phyloP scores from a whole-genome alignment of 768 basidiomycete species.

The Kwoniella bestiolae region DNA sequence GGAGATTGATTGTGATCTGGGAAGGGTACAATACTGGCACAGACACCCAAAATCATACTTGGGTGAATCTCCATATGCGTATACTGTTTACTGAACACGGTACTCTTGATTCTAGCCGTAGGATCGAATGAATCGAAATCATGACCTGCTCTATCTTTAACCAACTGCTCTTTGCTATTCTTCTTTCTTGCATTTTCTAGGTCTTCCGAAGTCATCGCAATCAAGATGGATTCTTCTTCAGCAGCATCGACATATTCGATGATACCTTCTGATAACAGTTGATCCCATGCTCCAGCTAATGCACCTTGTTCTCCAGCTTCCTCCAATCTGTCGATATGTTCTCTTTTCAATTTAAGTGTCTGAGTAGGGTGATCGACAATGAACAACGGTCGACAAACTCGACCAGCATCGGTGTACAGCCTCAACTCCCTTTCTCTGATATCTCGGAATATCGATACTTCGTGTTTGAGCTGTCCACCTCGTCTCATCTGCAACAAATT shows the following conservation, averaged over 20 bases:
- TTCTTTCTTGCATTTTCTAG: slow-evolving; percentile 73
- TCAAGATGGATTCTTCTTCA: slow-evolving; percentile 99
- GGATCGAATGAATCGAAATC: slow-evolving; percentile 67
- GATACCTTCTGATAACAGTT: slow-evolving; percentile 81
- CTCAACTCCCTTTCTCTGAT: slow-evolving; percentile 93
- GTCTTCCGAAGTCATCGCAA: slow-evolving; percentile 97
- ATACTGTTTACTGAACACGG: slow-evolving; percentile 85
- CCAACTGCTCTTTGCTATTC: slow-evolving; percentile 49
- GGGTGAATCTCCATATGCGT: slow-evolving; percentile 99
- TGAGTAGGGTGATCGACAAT: slow-evolving; percentile 83
- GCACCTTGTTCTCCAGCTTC: slow-evolving; percentile 62
- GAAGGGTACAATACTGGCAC: slow-evolving; percentile 99
- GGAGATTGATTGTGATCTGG: slow-evolving; percentile 99
- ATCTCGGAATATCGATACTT: slow-evolving; percentile 96
- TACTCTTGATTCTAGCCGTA: slow-evolving; percentile 82
- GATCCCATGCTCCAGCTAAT: slow-evolving; percentile 66
- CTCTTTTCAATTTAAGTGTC: slow-evolving; percentile 78
- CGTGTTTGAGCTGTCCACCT: slow-evolving; percentile 91
- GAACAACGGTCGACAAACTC: slow-evolving; percentile 95
- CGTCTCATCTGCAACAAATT: slow-evolving; percentile 90
- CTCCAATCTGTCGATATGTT: slow-evolving; percentile 70
- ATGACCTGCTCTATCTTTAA: slow-evolving; percentile 58
- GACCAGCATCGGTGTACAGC: slow-evolving; percentile 93
- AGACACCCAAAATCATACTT: slow-evolving; percentile 97
- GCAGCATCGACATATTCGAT: slow-evolving; percentile 96